phyloP scores from a whole-genome alignment of 805 yeast genomes.

The Kockiozyma suomiensis region DNA sequence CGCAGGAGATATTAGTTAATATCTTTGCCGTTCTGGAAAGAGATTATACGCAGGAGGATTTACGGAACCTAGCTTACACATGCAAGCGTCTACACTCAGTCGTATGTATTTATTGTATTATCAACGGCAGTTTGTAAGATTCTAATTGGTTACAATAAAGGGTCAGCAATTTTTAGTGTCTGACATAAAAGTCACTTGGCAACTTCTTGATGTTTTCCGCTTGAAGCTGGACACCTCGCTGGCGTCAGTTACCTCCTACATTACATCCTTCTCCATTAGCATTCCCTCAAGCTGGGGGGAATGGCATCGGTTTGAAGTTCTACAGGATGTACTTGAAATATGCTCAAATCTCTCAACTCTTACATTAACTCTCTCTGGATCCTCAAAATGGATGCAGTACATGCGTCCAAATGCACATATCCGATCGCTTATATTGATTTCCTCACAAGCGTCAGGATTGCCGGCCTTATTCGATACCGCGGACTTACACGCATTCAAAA shows the following conservation, averaged over 20 bases:
- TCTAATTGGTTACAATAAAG: background rate
- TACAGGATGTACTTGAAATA: slow-evolving; percentile 14
- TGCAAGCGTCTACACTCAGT: slow-evolving; percentile 21
- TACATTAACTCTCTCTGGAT: slow-evolving; percentile 27
- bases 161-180: slow-evolving; percentile 31
- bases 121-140: background rate
- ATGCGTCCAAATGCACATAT: slow-evolving; percentile 16
- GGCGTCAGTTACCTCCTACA: slow-evolving; percentile 12
- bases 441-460: slow-evolving; percentile 12
- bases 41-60: background rate
- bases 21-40: slow-evolving; percentile 10
- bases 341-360: slow-evolving; percentile 18
- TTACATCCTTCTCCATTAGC: slow-evolving; percentile 19
- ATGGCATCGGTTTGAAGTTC: slow-evolving; percentile 30
- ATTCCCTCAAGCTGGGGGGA: slow-evolving; percentile 35
- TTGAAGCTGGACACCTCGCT: slow-evolving; percentile 9
- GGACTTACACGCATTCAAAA: slow-evolving; percentile 25
- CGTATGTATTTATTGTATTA: slow-evolving; percentile 2
- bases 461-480: slow-evolving; percentile 26
- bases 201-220: slow-evolving; percentile 21
- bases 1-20: slow-evolving; percentile 19
- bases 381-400: slow-evolving; percentile 32
- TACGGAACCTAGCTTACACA: slow-evolving; percentile 15
- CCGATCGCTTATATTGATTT: slow-evolving; percentile 8
- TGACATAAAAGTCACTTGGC: slow-evolving; percentile 24